Percentiles rank a stretch among this genome's conserved stretches.
Conservation (phyloP, 2,329 filamentous ascomycete species). For the Alternaria infectoria region DNA sequence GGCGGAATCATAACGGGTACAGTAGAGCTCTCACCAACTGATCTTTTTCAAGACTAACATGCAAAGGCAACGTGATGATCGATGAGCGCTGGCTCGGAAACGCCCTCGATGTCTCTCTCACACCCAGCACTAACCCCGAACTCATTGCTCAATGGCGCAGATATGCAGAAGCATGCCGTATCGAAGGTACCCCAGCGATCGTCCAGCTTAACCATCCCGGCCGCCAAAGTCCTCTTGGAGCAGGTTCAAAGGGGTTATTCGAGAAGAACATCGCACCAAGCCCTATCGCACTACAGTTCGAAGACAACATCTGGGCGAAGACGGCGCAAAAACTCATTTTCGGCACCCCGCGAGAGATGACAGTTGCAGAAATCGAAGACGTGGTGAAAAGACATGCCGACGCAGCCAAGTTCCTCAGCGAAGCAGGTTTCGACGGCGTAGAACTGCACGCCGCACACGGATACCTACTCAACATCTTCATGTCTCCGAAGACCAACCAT, state of each 20-base stretch:
- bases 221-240: constrained; percentile 54
- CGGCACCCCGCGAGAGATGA: constrained; percentile 59
- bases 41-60: not conserved
- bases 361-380: constrained; percentile 58
- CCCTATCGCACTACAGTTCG: constrained; percentile 49
- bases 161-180: constrained; percentile 53
- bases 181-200: constrained; percentile 64
- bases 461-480: constrained; percentile 48
- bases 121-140: constrained; percentile 51
- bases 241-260: constrained; percentile 53
- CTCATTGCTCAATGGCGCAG: constrained; percentile 55
- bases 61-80: constrained; percentile 7
- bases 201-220: constrained; percentile 68
- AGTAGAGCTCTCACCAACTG: too few relatives aligned
- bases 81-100: not conserved
- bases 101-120: constrained; percentile 50
- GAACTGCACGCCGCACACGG: constrained; percentile 62
- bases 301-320: constrained; percentile 44
- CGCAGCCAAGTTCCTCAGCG: constrained; percentile 59
- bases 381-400: constrained; percentile 65
- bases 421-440: constrained; percentile 61
- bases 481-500: constrained; percentile 40
- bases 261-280: constrained; percentile 44
- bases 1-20: constrained; percentile 58
- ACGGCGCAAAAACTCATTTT: constrained; percentile 50